phyloP scores from a whole-genome alignment of 73 alveolate species.

The Stentor roeselii region DNA sequence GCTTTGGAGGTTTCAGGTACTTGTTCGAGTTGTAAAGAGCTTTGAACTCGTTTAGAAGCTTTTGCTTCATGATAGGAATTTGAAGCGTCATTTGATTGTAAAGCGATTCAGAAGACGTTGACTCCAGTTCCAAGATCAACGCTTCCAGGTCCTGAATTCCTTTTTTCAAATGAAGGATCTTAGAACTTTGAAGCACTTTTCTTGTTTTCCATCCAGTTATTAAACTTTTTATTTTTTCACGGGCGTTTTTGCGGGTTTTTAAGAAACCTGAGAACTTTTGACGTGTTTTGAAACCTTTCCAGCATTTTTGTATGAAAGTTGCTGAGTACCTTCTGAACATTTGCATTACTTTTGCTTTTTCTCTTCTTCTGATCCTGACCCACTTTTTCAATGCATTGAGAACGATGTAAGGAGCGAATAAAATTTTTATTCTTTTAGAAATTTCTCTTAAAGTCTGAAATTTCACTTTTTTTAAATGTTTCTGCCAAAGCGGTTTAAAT shows the following conservation, averaged over 20 bases:
- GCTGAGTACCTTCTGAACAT: slow-evolving; percentile 15
- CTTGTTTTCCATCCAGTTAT: slow-evolving; percentile 7
- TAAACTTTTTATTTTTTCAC: not conserved
- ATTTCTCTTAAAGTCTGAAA: not conserved
- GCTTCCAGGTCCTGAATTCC: not conserved
- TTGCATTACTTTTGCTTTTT: not conserved
- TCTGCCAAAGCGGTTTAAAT: not conserved
- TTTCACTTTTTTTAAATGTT: not conserved
- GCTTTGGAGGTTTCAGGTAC: not conserved
- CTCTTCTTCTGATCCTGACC: slow-evolving; percentile 1
- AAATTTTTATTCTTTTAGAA: slow-evolving; percentile 7
- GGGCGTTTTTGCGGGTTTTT: not conserved
- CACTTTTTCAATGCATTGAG: not conserved
- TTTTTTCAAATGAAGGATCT: not conserved
- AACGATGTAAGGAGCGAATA: not conserved
- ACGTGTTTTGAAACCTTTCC: not conserved
- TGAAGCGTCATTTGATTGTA: not conserved
- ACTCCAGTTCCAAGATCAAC: not conserved
- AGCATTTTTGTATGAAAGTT: not conserved
- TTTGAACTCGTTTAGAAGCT: not conserved
- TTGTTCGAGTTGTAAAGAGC: not conserved
- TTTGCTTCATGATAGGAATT: not conserved
- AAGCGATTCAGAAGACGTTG: not conserved
- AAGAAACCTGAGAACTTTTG: not conserved
- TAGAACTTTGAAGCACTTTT: not conserved